Evolutionary conservation across 768 basidiomycete genomes (phyloP).

Genomic region (Hysterangium stoloniferum): DNA sequence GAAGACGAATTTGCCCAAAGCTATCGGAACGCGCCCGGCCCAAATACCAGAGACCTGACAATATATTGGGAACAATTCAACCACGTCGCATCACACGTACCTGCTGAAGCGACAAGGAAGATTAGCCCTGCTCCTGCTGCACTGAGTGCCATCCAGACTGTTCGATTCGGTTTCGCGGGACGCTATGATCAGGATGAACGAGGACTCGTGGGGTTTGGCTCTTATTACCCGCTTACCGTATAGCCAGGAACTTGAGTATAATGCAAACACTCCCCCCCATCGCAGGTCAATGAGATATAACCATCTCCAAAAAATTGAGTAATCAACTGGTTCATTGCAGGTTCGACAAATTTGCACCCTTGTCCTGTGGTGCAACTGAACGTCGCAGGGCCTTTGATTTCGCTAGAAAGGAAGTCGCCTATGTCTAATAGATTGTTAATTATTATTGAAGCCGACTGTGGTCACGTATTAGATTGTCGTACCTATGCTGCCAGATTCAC

Average conservation of each 20-base stretch:
- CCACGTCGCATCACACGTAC: slow-evolving; percentile 27
- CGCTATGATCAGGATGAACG: slow-evolving; percentile 29
- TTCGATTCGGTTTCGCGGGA: slow-evolving; percentile 80
- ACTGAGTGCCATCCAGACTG: slow-evolving; percentile 75
- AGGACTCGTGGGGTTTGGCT: not conserved
- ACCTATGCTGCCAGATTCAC: slow-evolving; percentile 92
- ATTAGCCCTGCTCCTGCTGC: slow-evolving; percentile 69
- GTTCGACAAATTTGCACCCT: slow-evolving; percentile 89
- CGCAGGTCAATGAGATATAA: slow-evolving; percentile 80
- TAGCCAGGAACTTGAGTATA: slow-evolving; percentile 95
- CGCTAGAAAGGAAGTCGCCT: slow-evolving; percentile 82
- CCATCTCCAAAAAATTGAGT: slow-evolving; percentile 88
- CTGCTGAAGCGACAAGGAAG: slow-evolving; percentile 58
- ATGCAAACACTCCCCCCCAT: slow-evolving; percentile 90
- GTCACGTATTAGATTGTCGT: slow-evolving; percentile 22
- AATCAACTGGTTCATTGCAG: slow-evolving; percentile 94
- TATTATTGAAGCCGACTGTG: no score
- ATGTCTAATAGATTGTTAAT: slow-evolving; percentile 52
- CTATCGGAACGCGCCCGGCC: slow-evolving; percentile 62
- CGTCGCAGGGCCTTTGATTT: slow-evolving; percentile 83
- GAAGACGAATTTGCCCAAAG: slow-evolving; percentile 65
- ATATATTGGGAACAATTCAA: not conserved
- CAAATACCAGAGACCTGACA: slow-evolving; percentile 80
- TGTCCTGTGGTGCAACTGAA: slow-evolving; percentile 70
- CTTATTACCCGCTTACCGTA: slow-evolving; percentile 35